Evolutionary conservation across 2,329 filamentous ascomycete species (phyloP).

Genomic region (Emergomyces africanus): DNA sequence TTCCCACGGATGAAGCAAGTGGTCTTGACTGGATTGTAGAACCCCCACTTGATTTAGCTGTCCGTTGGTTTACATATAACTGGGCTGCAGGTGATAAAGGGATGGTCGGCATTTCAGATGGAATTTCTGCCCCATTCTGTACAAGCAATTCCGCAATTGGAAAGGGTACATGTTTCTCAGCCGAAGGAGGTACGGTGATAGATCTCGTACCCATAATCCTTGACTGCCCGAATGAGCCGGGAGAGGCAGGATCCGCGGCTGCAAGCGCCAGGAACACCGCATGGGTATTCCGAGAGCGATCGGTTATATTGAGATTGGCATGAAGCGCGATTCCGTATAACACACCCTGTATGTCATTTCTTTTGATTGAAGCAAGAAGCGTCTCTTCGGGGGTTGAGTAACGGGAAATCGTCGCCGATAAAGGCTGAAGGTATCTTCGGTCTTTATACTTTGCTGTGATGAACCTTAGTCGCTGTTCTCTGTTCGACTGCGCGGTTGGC

Average conservation of each 20-base stretch:
- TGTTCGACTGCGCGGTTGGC: conserved; percentile 61
- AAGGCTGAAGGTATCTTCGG: conserved; percentile 62
- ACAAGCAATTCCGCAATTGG: conserved; percentile 80
- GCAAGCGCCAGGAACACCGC: conserved; percentile 83
- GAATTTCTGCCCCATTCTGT: conserved; percentile 89
- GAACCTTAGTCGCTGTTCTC: conserved; percentile 85
- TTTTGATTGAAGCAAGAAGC: conserved; percentile 83
- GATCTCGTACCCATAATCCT: conserved; percentile 11
- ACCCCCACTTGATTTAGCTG: conserved; percentile 17
- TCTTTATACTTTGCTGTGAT: conserved; percentile 95
- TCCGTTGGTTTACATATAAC: conserved; percentile 71
- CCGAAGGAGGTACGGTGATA: conserved; percentile 28
- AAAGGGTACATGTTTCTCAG: conserved; percentile 51
- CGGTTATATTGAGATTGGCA: conserved; percentile 75
- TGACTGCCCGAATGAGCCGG: conserved; percentile 22
- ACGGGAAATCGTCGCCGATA: conserved; percentile 57
- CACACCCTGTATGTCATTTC: conserved; percentile 87
- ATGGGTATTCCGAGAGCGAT: conserved; percentile 79
- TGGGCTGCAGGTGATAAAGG: conserved; percentile 70
- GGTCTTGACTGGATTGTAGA: neutral
- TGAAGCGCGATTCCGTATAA: conserved; percentile 77
- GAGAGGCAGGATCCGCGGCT: conserved; percentile 79
- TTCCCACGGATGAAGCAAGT: conserved; percentile 11
- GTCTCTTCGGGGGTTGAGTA: conserved; percentile 76
- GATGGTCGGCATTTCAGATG: conserved; percentile 60